Conservation (phyloP, 2,329 filamentous ascomycete species). For the Alternaria alternata region DNA sequence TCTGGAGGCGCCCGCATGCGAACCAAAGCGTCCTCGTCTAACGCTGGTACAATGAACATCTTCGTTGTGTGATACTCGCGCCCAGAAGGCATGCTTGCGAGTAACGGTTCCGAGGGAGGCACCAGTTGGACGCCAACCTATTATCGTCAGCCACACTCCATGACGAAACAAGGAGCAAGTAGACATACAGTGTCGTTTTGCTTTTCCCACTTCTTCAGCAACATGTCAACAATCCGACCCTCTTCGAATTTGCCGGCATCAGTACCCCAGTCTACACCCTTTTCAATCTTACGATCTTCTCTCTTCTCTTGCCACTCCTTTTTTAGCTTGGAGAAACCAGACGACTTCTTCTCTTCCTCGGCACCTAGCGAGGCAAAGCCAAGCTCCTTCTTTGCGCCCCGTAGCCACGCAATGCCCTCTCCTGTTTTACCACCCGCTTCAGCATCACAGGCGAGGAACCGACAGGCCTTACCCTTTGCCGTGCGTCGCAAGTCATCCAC, state of each 20-base stretch:
- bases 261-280: constrained; percentile 74
- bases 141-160: constrained; percentile 4
- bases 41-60: constrained; percentile 69
- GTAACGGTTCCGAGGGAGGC: constrained; percentile 73
- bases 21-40: constrained; percentile 70
- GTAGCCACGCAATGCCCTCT: constrained; percentile 85
- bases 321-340: constrained; percentile 70
- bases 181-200: constrained; percentile 85
- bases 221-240: constrained; percentile 81
- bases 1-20: constrained; percentile 66
- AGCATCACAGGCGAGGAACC: constrained; percentile 90
- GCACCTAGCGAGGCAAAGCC: constrained; percentile 62
- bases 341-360: constrained; percentile 57
- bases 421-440: constrained; percentile 84
- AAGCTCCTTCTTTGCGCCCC: constrained; percentile 77
- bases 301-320: constrained; percentile 78
- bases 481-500: constrained; percentile 77
- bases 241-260: constrained; percentile 90
- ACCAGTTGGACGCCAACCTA: constrained; percentile 83
- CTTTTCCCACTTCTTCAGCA: constrained; percentile 89
- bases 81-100: constrained; percentile 84
- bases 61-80: constrained; percentile 82
- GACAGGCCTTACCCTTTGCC: constrained; percentile 82
- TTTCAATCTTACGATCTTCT: constrained; percentile 82
- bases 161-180: neutral